phyloP scores from a whole-genome alignment of 2,329 filamentous ascomycete genomes.

The Sclerotinia sclerotiorum region DNA sequence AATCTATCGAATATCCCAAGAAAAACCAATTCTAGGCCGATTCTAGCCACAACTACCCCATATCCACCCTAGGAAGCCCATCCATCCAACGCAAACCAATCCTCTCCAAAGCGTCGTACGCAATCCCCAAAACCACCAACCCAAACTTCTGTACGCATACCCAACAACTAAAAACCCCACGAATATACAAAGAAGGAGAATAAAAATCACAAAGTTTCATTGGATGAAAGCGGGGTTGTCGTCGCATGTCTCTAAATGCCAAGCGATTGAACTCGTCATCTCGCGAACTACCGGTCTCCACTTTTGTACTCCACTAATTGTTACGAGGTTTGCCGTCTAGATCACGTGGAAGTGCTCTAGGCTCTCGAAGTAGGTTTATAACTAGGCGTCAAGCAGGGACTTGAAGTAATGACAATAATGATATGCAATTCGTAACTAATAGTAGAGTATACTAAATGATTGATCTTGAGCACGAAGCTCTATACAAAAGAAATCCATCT shows the following conservation, averaged over 20 bases:
- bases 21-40: background rate
- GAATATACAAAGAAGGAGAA: background rate
- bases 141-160: background rate
- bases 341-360: too few relatives aligned
- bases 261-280: slow-evolving; percentile 16
- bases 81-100: background rate
- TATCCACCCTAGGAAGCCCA: background rate
- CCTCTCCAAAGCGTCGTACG: slow-evolving; percentile 2
- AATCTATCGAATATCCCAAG: background rate
- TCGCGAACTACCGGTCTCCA: slow-evolving; percentile 5
- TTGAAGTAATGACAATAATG: too few relatives aligned
- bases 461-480: too few relatives aligned
- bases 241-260: slow-evolving; percentile 14
- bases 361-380: too few relatives aligned
- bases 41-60: background rate
- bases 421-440: too few relatives aligned
- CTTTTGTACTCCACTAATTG: background rate
- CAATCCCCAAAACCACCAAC: background rate
- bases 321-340: too few relatives aligned
- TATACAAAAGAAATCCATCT: too few relatives aligned
- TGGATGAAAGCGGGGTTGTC: slow-evolving; percentile 8
- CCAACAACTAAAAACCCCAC: background rate
- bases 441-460: too few relatives aligned
- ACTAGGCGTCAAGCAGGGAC: too few relatives aligned
- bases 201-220: background rate